phyloP scores from a whole-genome alignment of 1,284 basidiomycete species.

The Gymnopus androsaceus region DNA sequence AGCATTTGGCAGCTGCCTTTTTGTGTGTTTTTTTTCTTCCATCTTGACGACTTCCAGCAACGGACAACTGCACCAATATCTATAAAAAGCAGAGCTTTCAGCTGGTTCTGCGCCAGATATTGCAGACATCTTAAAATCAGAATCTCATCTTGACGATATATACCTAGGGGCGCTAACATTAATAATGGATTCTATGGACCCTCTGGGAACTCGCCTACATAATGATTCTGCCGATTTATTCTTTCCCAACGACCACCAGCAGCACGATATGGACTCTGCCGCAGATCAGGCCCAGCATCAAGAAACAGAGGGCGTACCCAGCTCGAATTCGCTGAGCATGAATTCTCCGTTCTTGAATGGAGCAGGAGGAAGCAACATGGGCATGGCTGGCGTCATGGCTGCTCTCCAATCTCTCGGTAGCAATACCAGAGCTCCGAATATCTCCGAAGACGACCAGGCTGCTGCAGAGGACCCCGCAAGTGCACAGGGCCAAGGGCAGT shows the following conservation, averaged over 20 bases:
- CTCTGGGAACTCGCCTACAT: neutral
- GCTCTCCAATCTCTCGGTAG: conserved; percentile 12
- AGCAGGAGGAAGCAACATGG: conserved; percentile 11
- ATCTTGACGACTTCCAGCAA: too few species aligned
- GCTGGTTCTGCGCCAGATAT: too few species aligned
- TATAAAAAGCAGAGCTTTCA: neutral
- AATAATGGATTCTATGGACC: conserved; percentile 1
- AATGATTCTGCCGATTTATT: conserved; percentile 6
- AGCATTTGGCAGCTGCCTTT: too few species aligned
- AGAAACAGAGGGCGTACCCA: neutral
- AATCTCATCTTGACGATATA: neutral
- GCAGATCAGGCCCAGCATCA: conserved; percentile 5
- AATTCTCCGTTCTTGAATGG: conserved; percentile 1
- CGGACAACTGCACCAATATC: neutral
- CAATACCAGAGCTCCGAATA: neutral
- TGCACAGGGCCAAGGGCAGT: conserved; percentile 11
- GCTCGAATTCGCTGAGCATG: neutral
- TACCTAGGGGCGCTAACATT: neutral
- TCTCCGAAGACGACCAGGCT: neutral
- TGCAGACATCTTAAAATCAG: too few species aligned
- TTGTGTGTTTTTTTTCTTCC: too few species aligned
- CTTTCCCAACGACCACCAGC: conserved; percentile 5
- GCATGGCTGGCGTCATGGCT: conserved; percentile 12
- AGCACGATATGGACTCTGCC: neutral
- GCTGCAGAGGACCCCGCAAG: neutral